Conservation (phyloP, 805 yeast genomes). For the Spencermartinsiella europaea region DNA sequence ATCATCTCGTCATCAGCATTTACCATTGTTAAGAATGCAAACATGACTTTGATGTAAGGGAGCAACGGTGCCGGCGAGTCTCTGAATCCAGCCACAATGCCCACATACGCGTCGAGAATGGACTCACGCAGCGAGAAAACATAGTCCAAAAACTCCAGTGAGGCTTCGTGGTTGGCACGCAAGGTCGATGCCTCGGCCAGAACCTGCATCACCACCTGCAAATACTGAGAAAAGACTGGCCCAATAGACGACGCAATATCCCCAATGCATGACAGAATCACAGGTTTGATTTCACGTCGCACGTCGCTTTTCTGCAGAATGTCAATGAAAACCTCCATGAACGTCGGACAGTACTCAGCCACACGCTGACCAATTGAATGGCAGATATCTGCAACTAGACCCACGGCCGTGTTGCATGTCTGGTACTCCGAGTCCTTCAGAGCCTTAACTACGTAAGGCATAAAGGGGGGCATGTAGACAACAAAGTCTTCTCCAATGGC, state of each 20-base stretch:
- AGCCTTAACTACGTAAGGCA: constrained; percentile 78
- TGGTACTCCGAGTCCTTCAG: constrained; percentile 78
- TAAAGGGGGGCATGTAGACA: constrained; percentile 72
- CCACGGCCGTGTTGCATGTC: constrained; percentile 84
- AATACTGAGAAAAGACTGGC: constrained; percentile 64
- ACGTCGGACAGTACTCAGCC: constrained; percentile 67
- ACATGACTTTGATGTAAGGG: constrained; percentile 64
- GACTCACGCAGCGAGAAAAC: constrained; percentile 70
- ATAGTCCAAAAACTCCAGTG: constrained; percentile 74
- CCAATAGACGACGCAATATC: constrained; percentile 92
- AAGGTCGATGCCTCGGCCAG: constrained; percentile 37
- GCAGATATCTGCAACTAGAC: constrained; percentile 89
- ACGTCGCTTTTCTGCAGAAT: constrained; percentile 62
- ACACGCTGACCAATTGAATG: constrained; percentile 77
- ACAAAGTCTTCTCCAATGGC: constrained; percentile 68
- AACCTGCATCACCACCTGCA: constrained; percentile 73
- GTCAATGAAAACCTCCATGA: constrained; percentile 78
- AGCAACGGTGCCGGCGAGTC: constrained; percentile 59
- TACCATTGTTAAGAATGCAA: constrained; percentile 59
- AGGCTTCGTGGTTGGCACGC: constrained; percentile 40
- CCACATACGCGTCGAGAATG: constrained; percentile 93
- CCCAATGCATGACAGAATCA: constrained; percentile 88
- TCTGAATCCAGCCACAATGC: constrained; percentile 86
- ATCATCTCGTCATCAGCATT: constrained; percentile 56
- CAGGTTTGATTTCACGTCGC: constrained; percentile 78